Conservation (phyloP, 192 early-diverging fungal genomes). For the Dissophora ornata region DNA sequence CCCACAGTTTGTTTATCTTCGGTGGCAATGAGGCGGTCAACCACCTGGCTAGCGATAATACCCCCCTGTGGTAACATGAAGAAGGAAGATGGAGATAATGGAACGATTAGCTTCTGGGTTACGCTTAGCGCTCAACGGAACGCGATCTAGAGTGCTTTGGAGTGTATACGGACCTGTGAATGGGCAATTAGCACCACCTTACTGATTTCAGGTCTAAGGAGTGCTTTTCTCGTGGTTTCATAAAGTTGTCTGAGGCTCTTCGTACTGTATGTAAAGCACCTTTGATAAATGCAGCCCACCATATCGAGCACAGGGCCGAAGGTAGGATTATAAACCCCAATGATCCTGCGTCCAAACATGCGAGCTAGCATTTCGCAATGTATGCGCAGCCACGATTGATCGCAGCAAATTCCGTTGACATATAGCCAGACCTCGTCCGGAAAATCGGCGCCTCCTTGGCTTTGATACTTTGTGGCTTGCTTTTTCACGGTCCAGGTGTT, state of each 20-base stretch:
- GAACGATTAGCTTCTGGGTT: no score
- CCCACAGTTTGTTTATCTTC: background rate
- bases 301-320: constrained; percentile 2
- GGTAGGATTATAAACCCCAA: constrained; percentile 13
- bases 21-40: constrained; percentile 11
- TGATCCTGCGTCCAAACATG: constrained; percentile 9
- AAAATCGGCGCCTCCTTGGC: background rate
- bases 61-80: background rate
- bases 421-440: constrained; percentile 1
- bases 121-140: no score
- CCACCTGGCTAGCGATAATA: constrained; percentile 12
- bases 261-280: constrained; percentile 1
- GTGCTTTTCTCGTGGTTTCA: background rate
- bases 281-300: background rate
- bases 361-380: constrained; percentile 5
- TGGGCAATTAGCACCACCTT: constrained; percentile 18
- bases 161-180: constrained; percentile 22
- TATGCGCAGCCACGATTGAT: constrained; percentile 1
- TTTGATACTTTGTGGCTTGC: background rate
- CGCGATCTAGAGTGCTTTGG: no score
- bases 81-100: background rate
- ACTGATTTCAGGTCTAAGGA: background rate
- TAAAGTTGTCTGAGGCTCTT: constrained; percentile 3
- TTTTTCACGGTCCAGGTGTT: background rate
- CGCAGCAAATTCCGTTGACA: constrained; percentile 5